Conservation (phyloP, 2,329 filamentous ascomycete genomes). For the Ceratocystis colombiana region DNA sequence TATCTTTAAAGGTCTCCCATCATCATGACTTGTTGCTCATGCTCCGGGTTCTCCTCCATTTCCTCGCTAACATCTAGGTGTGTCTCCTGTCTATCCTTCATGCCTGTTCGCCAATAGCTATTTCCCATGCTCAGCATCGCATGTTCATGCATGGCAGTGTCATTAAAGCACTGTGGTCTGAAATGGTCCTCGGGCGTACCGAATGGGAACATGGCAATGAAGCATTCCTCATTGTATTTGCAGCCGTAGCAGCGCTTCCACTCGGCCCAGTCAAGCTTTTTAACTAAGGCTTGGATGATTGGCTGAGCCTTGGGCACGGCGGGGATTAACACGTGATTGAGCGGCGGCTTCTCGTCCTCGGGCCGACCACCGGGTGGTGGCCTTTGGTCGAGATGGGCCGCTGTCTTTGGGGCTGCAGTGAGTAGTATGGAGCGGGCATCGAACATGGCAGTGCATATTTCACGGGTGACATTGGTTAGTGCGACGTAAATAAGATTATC, state of each 20-base stretch:
- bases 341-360: not conserved
- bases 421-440: conserved; percentile 19
- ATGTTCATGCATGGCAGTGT: not conserved
- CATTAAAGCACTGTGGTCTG: conserved; percentile 21
- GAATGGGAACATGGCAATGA: conserved; percentile 55
- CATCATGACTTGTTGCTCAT: conserved; percentile 3
- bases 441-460: conserved; percentile 35
- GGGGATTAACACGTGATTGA: conserved; percentile 16
- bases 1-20: not conserved
- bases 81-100: not conserved
- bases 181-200: conserved; percentile 46
- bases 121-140: not conserved
- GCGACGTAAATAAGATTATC: conserved; percentile 41
- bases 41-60: not conserved
- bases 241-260: conserved; percentile 51
- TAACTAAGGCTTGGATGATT: conserved; percentile 33
- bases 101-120: conserved; percentile 21
- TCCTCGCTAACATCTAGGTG: too few relatives aligned
- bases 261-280: conserved; percentile 47
- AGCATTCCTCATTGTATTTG: conserved; percentile 44
- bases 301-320: conserved; percentile 21
- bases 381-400: not conserved
- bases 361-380: not conserved
- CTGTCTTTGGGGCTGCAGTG: conserved; percentile 5
- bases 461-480: conserved; percentile 34